These are phyloP conservation scores for Volvox africanus DNA, from an alignment of 139 green algal genomes.

Conservation along the genomic window DNA sequence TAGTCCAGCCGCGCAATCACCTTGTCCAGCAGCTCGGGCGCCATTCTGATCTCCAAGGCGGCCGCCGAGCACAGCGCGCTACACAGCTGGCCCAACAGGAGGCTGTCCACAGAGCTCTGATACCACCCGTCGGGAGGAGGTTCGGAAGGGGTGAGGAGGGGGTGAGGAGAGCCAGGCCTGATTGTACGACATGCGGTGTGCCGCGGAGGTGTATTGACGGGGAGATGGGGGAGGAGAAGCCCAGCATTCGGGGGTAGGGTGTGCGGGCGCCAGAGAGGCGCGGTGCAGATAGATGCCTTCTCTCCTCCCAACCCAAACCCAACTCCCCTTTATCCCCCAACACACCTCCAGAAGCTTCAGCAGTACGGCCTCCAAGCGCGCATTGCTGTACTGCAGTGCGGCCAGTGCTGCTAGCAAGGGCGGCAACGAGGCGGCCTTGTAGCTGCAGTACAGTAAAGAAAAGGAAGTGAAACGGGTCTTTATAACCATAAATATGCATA, in stretches of 20 bases:
- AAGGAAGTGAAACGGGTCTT: not conserved
- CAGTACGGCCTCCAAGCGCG: not conserved
- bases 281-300: too few relatives aligned
- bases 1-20: not conserved
- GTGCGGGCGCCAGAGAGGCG: not conserved
- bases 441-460: not conserved
- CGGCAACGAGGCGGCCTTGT: not conserved
- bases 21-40: not conserved
- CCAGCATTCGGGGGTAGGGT: not conserved
- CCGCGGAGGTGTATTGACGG: not conserved
- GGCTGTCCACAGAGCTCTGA: conserved; percentile 5
- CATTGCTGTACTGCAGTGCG: conserved; percentile 31
- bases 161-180: not conserved
- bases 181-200: too few relatives aligned
- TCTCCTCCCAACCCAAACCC: not conserved
- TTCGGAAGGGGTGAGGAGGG: not conserved
- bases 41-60: not conserved
- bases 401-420: conserved; percentile 2
- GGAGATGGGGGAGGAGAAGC: not conserved
- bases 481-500: too few relatives aligned
- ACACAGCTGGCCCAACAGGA: not conserved
- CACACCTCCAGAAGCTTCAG: conserved; percentile 12
- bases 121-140: not conserved
- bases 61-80: not conserved
- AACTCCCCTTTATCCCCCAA: too few relatives aligned